Evolutionary conservation across 306 rosid genomes (phyloP).

Genomic region (Vigna trinervia): DNA sequence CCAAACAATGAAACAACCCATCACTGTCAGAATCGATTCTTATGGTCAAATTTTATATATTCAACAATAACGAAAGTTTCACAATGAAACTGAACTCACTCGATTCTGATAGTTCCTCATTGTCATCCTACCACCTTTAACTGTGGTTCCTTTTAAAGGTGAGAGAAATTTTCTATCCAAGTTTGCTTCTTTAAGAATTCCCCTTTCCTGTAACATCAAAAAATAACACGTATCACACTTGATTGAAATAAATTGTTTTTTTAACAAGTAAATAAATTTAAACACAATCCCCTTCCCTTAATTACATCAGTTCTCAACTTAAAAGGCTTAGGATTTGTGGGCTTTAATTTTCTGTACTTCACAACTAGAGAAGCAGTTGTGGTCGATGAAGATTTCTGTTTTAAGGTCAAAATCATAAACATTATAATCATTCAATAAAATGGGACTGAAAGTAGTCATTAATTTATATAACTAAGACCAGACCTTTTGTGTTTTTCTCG

Average conservation of each 20-base stretch:
- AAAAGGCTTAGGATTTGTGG: conserved; percentile 93
- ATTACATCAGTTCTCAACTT: conserved; percentile 94
- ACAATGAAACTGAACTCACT: too few species aligned
- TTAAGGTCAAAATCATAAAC: neutral
- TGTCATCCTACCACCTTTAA: conserved; percentile 48
- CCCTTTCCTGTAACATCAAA: conserved; percentile 72
- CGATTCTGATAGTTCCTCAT: too few species aligned
- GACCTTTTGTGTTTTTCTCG: conserved; percentile 62
- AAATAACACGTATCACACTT: conserved; percentile 33
- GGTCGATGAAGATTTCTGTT: conserved; percentile 53
- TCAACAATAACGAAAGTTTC: too few species aligned
- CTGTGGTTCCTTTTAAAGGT: conserved; percentile 59
- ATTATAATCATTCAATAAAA: neutral
- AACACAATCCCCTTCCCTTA: neutral
- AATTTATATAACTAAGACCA: conserved; percentile 12
- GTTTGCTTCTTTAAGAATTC: conserved; percentile 87
- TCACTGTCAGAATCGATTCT: too few species aligned
- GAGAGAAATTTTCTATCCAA: conserved; percentile 63
- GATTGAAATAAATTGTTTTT: neutral
- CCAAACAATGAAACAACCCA: too few species aligned
- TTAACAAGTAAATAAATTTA: conserved; percentile 26
- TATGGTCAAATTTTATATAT: too few species aligned
- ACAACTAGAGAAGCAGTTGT: conserved; percentile 58
- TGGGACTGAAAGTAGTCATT: neutral
- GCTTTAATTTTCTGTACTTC: conserved; percentile 75